These are phyloP conservation scores for Lepiota venenata DNA, from an alignment of 768 basidiomycete genomes.

Conservation along the genomic window DNA sequence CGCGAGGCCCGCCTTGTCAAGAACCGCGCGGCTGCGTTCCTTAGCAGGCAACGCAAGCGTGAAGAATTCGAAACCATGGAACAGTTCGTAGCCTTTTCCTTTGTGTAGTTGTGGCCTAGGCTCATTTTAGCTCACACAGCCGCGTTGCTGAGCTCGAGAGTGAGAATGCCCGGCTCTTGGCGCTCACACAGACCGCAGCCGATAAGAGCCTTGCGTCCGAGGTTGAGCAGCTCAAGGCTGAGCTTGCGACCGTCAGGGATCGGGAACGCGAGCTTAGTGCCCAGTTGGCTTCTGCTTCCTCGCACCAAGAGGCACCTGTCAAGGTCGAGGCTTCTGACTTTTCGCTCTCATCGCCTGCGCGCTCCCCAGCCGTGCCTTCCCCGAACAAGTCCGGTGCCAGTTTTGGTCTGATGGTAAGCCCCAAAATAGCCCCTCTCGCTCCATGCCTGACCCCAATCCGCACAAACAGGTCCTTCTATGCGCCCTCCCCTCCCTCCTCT, in stretches of 20 bases:
- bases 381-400: constrained; percentile 61
- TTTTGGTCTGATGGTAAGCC: constrained; percentile 41
- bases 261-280: constrained; percentile 65
- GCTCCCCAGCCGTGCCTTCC: constrained; percentile 36
- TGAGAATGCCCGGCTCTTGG: constrained; percentile 73
- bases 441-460: constrained; percentile 18
- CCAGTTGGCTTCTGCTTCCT: constrained; percentile 40
- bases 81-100: constrained; percentile 55
- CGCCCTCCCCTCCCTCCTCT: constrained; percentile 71
- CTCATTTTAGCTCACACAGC: constrained; percentile 37
- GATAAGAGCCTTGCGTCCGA: constrained; percentile 48
- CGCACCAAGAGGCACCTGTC: constrained; percentile 30
- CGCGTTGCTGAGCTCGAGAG: constrained; percentile 82
- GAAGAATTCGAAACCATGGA: constrained; percentile 93
- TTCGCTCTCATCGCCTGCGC: constrained; percentile 39
- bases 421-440: constrained; percentile 5
- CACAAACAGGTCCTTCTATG: constrained; percentile 64
- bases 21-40: constrained; percentile 90
- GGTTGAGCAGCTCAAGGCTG: constrained; percentile 63
- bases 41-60: constrained; percentile 86
- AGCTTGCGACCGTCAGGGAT: constrained; percentile 60
- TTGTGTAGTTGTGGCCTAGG: constrained; percentile 12
- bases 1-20: constrained; percentile 90
- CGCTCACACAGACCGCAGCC: constrained; percentile 43
- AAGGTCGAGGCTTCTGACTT: constrained; percentile 62